A percentile compares a stretch with the other conserved stretches of the same genome.
Evolutionary conservation across 2,329 filamentous ascomycete genomes (phyloP).

Genomic region (Penicillium italicum): DNA sequence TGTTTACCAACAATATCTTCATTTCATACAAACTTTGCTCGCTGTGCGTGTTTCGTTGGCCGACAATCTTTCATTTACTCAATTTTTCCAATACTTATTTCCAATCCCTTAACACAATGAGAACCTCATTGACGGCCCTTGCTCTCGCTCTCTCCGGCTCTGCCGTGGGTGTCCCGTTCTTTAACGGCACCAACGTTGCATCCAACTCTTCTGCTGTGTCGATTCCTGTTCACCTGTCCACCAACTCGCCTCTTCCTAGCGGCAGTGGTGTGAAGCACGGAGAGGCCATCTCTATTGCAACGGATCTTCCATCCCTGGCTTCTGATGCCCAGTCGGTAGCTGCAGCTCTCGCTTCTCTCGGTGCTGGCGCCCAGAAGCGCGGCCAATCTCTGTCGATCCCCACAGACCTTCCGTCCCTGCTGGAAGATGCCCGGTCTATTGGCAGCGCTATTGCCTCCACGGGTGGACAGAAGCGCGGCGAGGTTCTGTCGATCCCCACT

Average conservation of each 20-base stretch:
- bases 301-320: slow-evolving; percentile 9
- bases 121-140: slow-evolving; percentile 12
- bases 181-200: slow-evolving; percentile 8
- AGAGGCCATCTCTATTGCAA: slow-evolving; percentile 6
- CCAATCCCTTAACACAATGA: slow-evolving; percentile 13
- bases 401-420: slow-evolving; percentile 7
- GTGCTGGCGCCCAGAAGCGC: slow-evolving; percentile 6
- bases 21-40: background rate
- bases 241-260: background rate
- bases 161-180: slow-evolving; percentile 16
- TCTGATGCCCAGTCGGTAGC: background rate
- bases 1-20: slow-evolving; percentile 1
- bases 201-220: slow-evolving; percentile 1
- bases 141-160: slow-evolving; percentile 16
- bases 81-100: background rate
- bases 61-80: background rate
- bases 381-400: slow-evolving; percentile 1
- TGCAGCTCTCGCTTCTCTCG: background rate
- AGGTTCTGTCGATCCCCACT: slow-evolving; percentile 7
- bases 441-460: slow-evolving; percentile 6
- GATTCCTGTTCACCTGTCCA: slow-evolving; percentile 6
- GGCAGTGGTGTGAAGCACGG: slow-evolving; percentile 3
- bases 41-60: background rate
- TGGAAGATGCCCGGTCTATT: slow-evolving; percentile 9
- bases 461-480: slow-evolving; percentile 5